Conservation (phyloP, 345 rosid genomes). For the Durio zibethinus region DNA sequence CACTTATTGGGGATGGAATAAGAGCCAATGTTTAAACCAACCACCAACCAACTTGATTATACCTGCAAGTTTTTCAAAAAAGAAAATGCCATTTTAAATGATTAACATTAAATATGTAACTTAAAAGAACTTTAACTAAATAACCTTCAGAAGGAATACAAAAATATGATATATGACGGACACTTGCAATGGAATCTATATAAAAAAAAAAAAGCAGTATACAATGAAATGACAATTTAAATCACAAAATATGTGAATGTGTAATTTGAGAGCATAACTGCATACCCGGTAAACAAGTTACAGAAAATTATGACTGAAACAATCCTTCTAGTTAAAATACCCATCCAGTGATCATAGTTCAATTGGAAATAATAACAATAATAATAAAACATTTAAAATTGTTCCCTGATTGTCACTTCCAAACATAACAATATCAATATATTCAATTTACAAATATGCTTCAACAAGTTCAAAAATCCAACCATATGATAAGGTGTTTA, state of each 20-base stretch:
- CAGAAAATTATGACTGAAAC: not conserved
- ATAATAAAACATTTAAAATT: not conserved
- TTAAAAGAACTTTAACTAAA: not conserved
- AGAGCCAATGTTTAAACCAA: conserved; percentile 84
- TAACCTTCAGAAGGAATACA: not conserved
- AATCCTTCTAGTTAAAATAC: not conserved
- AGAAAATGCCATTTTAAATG: conserved; percentile 11
- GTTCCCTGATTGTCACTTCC: not conserved
- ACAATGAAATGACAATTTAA: not conserved
- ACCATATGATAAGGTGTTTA: not conserved
- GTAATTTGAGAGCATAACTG: not conserved
- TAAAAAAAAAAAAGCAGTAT: not conserved
- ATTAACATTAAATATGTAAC: not conserved
- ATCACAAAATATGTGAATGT: not conserved
- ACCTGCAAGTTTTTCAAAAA: conserved; percentile 52
- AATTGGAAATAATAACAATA: not conserved
- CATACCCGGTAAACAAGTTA: not conserved
- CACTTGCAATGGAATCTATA: not conserved
- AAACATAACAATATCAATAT: not conserved
- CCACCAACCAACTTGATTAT: conserved; percentile 78
- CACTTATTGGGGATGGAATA: conserved; percentile 65
- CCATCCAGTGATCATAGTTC: not conserved
- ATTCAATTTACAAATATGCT: not conserved
- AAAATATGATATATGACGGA: not conserved
- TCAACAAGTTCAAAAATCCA: conserved; percentile 1